These are phyloP conservation scores for Colletotrichum sp. DNA, from an alignment of 2,329 filamentous ascomycete species.

Conservation along the genomic window DNA sequence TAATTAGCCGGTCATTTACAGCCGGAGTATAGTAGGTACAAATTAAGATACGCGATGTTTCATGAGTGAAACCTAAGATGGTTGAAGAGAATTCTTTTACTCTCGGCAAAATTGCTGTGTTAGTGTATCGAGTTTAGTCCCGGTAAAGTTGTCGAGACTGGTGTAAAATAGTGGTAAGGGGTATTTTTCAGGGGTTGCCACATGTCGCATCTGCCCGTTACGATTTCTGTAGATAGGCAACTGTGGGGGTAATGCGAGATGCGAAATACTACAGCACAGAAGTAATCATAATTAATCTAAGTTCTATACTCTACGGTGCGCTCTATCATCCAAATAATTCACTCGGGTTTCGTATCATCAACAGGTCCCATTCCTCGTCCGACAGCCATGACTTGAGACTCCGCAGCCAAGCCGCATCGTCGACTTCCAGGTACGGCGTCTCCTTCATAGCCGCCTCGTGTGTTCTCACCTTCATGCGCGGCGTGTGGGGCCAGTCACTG, in stretches of 20 bases:
- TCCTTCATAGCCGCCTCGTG: constrained; percentile 36
- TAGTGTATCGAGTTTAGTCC: neutral
- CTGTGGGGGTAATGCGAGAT: neutral
- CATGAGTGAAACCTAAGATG: neutral
- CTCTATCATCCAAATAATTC: neutral
- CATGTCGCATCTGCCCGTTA: neutral
- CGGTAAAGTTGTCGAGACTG: neutral
- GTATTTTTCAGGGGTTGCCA: neutral
- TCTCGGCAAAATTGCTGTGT: neutral
- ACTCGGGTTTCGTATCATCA: constrained; percentile 21
- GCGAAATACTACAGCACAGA: neutral
- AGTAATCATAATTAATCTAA: neutral
- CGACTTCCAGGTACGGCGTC: constrained; percentile 27
- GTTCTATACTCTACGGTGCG: neutral
- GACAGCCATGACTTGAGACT: constrained; percentile 27
- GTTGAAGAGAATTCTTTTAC: neutral
- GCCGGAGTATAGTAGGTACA: neutral
- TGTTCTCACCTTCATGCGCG: constrained; percentile 38
- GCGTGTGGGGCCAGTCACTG: constrained; percentile 44
- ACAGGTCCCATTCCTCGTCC: constrained; percentile 26
- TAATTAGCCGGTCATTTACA: neutral
- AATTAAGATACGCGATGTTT: neutral
- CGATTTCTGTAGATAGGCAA: neutral
- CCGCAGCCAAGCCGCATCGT: constrained; percentile 27
- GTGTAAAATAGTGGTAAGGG: rapidly evolving